Base-by-base conservation (phyloP, 192 early-diverging fungal genomes). In the Irineochytrium annulatum region DNA sequence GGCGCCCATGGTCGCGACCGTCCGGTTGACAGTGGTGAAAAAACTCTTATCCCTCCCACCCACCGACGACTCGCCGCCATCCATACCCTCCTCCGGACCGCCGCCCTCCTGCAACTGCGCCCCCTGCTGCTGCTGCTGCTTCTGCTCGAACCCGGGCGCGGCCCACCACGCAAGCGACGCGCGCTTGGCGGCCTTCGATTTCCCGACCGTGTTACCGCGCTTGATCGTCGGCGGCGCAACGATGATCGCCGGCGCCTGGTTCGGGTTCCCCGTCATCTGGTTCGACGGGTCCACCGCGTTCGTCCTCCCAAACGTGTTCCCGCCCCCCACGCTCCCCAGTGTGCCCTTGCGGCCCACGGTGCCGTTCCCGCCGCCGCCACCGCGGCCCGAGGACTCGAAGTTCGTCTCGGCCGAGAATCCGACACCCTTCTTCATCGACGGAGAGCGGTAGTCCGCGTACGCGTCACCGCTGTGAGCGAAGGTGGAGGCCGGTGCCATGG, bases 161-260 rank as follows among this genome's bases (percentile, higher is more conserved):
- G 46, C 11, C 46, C 46, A 49, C 46, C 46, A 49, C 6, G 46
- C 46, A 14, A 49, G 46, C 26, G 46, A 49, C 6, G 46, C 46
- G 13, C 46, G 11, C 5, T 24, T 8, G 11, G 46, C 46, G 5
- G 46, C 46, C 22, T 49, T 49, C 24, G 46, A 49, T n/a, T n/a
- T n/a, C n/a, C n/a, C n/a, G n/a, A n/a, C n/a, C 17, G 46, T 49
- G 22, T 49, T 49, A 6, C 13, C 26, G 17, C 26, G 11, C 22
- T 49, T 49, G 17, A 49, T 8, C 6, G 46, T 49, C 13, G 46
- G 46, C 6, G 46, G 46, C 11, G 46, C 26, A 6, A 49, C 46
- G 24, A 49, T 24, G 13, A 17, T 17, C 13, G 13, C 24, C 8
- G 46, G 46, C 8, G 46, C 46, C 11, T 8, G 17, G n/a, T n/a